phyloP scores from a whole-genome alignment of 352 stramenopile species.

The Globisporangium nunn region DNA sequence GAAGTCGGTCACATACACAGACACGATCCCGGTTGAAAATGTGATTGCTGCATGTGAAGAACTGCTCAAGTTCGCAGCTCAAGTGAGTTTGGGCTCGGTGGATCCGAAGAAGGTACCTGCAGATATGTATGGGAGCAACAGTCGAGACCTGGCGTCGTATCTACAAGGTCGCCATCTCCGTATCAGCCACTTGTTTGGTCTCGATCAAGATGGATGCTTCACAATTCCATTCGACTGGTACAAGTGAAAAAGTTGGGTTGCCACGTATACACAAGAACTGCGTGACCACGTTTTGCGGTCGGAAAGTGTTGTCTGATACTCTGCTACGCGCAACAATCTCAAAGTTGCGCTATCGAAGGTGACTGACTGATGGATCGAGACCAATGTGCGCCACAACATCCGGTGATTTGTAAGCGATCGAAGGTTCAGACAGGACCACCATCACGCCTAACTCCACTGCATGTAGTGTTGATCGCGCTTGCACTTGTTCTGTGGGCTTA shows the following conservation, averaged over 20 bases:
- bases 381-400: too few relatives aligned
- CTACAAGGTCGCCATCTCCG: slow-evolving; percentile 22
- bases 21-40: slow-evolving; percentile 25
- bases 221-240: neutral
- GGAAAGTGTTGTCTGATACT: too few relatives aligned
- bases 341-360: too few relatives aligned
- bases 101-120: slow-evolving; percentile 6
- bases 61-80: slow-evolving; percentile 24
- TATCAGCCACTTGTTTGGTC: slow-evolving; percentile 27
- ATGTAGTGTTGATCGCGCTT: too few relatives aligned
- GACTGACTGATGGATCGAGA: too few relatives aligned
- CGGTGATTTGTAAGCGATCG: too few relatives aligned
- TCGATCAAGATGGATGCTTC: slow-evolving; percentile 26
- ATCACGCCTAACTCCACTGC: too few relatives aligned
- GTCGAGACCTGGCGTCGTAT: slow-evolving; percentile 9
- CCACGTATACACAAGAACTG: too few relatives aligned
- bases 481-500: too few relatives aligned
- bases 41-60: slow-evolving; percentile 27
- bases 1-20: slow-evolving; percentile 20
- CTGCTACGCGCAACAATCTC: too few relatives aligned
- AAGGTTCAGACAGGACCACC: too few relatives aligned
- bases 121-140: slow-evolving; percentile 12
- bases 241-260: neutral
- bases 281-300: too few relatives aligned
- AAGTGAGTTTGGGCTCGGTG: slow-evolving; percentile 12